Percentiles rank a stretch among this genome's conserved stretches.
These are phyloP conservation scores for Alternaria incomplexa DNA, from an alignment of 2,329 filamentous ascomycete genomes.

Conservation along the genomic window DNA sequence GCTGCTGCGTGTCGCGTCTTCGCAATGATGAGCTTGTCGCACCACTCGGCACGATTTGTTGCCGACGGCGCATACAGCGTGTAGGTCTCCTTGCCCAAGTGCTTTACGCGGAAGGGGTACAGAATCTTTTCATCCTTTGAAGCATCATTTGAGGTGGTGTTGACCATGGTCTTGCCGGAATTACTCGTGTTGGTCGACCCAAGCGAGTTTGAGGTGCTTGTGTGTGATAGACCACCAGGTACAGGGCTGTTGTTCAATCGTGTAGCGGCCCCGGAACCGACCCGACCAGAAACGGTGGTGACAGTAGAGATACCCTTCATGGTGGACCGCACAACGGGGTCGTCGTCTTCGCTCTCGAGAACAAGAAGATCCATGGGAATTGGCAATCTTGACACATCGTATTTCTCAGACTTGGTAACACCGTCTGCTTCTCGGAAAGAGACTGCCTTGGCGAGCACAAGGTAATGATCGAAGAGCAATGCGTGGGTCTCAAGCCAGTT, in stretches of 20 bases:
- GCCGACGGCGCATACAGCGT: conserved; percentile 83
- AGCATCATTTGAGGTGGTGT: conserved; percentile 57
- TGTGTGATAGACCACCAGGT: conserved; percentile 67
- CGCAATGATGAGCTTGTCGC: conserved; percentile 88
- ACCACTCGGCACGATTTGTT: conserved; percentile 84
- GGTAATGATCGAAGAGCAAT: conserved; percentile 93
- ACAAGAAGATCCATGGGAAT: conserved; percentile 97
- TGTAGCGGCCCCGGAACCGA: conserved; percentile 59
- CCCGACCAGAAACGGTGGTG: conserved; percentile 53
- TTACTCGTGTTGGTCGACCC: conserved; percentile 55
- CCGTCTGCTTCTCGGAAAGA: conserved; percentile 71
- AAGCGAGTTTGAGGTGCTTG: conserved; percentile 69
- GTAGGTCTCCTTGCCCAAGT: conserved; percentile 91
- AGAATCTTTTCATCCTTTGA: conserved; percentile 76
- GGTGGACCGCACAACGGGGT: conserved; percentile 80
- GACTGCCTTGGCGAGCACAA: conserved; percentile 85
- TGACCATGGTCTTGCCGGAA: conserved; percentile 59
- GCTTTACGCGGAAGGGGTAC: conserved; percentile 95
- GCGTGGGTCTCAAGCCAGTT: conserved; percentile 94
- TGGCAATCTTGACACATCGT: conserved; percentile 92
- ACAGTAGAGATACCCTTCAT: conserved; percentile 72
- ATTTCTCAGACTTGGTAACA: conserved; percentile 77
- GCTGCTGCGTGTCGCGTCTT: conserved; percentile 93
- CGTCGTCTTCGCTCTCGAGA: conserved; percentile 89
- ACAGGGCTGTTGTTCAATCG: conserved; percentile 51